Evolutionary conservation across 2,329 filamentous ascomycete species (phyloP), one percentile per base, ranked within the genome.

Genomic region (Verticillium tricorpus): DNA sequence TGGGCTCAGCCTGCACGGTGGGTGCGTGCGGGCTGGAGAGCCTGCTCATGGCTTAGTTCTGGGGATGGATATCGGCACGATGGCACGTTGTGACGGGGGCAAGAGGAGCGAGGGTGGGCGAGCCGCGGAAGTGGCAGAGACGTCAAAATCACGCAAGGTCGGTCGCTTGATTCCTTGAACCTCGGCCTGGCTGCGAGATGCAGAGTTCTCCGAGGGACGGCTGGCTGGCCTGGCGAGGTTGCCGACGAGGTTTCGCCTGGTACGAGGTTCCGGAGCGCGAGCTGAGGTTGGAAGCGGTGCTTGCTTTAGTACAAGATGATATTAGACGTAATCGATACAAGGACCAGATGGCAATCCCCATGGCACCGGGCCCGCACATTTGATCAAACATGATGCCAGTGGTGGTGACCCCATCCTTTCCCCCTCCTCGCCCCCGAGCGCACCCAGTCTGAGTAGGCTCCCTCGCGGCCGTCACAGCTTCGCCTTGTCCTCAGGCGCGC

Each of bases 401-500:
- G 28, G 28, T 5, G 28, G 28, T 28, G 28, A 28, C 28, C 4
- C 28, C 28, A 4, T 28, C 28, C 28, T 6, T 6, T 5, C 28
- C 5, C 28, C 28, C 28, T 6, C 3, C 28, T 5, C 28, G 4
- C 28, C 28, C 28, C 28, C 28, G 28, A 28, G 6, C 28, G 28
- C 28, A 28, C 28, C 28, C 28, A 5, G 5, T 28, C 28, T 4
- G 4, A 28, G 28, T 5, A 28, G 28, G 1, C 28, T 28, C 28
- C 28, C 28, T 28, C 28, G 34, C 34, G 14, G 9, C n/a, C 6
- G 22, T 50, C 66, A 77, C 58, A 77, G 62, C 70, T 77, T 76
- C 8, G 72, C 66, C 35, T 64, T 64, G 59, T 71, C 71, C 50
- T 76, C 28, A 5, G 28, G 28, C 28, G 5, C 28, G 28, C 28